phyloP scores from a whole-genome alignment of 2,329 filamentous ascomycete genomes.

The Hymenoscyphus infarciens region DNA sequence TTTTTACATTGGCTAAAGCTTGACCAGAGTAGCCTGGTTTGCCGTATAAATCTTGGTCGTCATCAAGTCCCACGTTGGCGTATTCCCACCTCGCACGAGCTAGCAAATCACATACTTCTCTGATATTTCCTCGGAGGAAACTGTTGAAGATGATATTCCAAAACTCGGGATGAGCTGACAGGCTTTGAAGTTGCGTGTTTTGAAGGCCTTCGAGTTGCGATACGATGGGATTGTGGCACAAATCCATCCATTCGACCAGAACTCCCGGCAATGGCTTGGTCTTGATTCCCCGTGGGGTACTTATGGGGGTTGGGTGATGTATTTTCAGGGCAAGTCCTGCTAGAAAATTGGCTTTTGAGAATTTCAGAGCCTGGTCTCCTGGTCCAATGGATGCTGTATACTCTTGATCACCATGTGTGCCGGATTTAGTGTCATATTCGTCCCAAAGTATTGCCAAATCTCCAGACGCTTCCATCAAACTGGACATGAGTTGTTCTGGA shows the following conservation, averaged over 20 bases:
- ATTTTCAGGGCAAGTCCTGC: constrained; percentile 74
- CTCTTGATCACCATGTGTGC: constrained; percentile 49
- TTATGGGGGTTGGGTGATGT: constrained; percentile 60
- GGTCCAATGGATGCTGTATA: constrained; percentile 62
- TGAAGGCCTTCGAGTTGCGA: constrained; percentile 64
- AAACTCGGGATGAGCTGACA: constrained; percentile 72
- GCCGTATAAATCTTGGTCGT: constrained; percentile 59
- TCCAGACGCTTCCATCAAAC: constrained; percentile 51
- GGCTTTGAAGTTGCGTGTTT: constrained; percentile 59
- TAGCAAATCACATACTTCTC: constrained; percentile 64
- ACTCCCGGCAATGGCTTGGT: constrained; percentile 67
- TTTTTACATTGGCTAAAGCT: constrained; percentile 74
- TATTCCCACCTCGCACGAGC: constrained; percentile 74
- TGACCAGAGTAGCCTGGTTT: constrained; percentile 58
- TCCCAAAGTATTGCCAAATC: constrained; percentile 55
- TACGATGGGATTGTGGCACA: constrained; percentile 68
- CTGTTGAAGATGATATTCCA: constrained; percentile 80
- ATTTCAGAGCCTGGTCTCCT: constrained; percentile 55
- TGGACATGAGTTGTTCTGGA: constrained; percentile 47
- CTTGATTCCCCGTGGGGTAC: constrained; percentile 20
- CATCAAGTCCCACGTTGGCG: constrained; percentile 61
- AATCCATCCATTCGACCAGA: constrained; percentile 78
- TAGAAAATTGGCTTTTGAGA: constrained; percentile 76
- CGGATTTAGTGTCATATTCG: constrained; percentile 43
- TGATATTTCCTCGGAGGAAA: constrained; percentile 71